Percentiles rank a stretch among this genome's conserved stretches.
Evolutionary conservation across 2,329 filamentous ascomycete genomes (phyloP).

Genomic region (Pseudogymnoascus sp.): DNA sequence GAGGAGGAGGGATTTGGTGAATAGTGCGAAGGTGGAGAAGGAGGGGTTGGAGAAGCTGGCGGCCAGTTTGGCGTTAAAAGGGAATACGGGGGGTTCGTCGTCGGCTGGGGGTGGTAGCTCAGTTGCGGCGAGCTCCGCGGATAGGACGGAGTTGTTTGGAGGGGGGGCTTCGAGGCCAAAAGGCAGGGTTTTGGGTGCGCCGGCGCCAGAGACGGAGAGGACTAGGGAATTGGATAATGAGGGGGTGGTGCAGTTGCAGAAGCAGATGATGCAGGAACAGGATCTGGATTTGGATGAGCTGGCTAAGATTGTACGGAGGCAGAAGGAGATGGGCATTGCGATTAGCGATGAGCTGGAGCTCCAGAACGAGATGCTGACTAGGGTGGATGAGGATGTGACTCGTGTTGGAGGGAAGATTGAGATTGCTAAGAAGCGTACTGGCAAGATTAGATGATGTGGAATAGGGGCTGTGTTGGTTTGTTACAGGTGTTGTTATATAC

Average conservation of each 20-base stretch:
- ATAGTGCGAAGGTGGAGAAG: slow-evolving; percentile 60
- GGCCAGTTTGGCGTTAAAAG: slow-evolving; percentile 46
- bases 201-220: slow-evolving; percentile 63
- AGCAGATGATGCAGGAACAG: slow-evolving; percentile 65
- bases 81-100: slow-evolving; percentile 24
- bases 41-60: slow-evolving; percentile 68
- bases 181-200: slow-evolving; percentile 63
- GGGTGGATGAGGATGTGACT: slow-evolving; percentile 58
- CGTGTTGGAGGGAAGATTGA: slow-evolving; percentile 59
- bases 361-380: slow-evolving; percentile 61
- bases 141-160: slow-evolving; percentile 41
- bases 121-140: slow-evolving; percentile 28
- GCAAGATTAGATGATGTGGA: slow-evolving; percentile 42
- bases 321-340: slow-evolving; percentile 68
- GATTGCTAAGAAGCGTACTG: slow-evolving; percentile 63
- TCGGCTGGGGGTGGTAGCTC: slow-evolving; percentile 15
- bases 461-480: not conserved
- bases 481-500: not conserved
- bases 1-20: slow-evolving; percentile 60
- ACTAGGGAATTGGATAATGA: slow-evolving; percentile 70
- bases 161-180: slow-evolving; percentile 31
- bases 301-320: slow-evolving; percentile 58
- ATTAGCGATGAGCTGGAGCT: slow-evolving; percentile 66
- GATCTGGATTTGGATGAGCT: slow-evolving; percentile 64
- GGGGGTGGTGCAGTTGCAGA: slow-evolving; percentile 65